A percentile compares a stretch with the other conserved stretches of the same genome.
phyloP scores from a whole-genome alignment of 495 filamentous ascomycete genomes.

The Xylaria bambusicola region DNA sequence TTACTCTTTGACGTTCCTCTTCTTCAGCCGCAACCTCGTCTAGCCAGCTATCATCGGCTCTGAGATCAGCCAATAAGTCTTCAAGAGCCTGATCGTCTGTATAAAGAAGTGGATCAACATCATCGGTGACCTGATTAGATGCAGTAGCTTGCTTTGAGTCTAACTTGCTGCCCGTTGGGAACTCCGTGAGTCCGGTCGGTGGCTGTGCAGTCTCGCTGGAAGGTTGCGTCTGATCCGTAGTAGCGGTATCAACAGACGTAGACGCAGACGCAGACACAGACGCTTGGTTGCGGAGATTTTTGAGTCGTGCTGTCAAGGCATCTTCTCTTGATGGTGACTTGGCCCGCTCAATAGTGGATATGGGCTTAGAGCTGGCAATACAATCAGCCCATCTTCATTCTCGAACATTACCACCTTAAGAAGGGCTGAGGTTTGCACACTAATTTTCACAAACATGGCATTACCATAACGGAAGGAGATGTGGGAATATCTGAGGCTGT shows the following conservation, averaged over 20 bases:
- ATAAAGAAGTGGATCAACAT: conserved; percentile 23
- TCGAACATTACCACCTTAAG: too few species aligned
- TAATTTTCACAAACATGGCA: background rate
- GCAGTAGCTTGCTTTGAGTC: conserved; percentile 19
- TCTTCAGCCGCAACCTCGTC: conserved; percentile 29
- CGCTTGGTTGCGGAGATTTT: conserved; percentile 39
- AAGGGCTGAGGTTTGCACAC: background rate
- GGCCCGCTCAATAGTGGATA: conserved; percentile 27
- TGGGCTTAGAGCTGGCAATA: conserved; percentile 16
- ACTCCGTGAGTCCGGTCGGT: background rate
- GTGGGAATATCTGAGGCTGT: conserved; percentile 11
- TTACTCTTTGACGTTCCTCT: conserved; percentile 30
- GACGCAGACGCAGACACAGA: conserved; percentile 21
- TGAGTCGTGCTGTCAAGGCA: conserved; percentile 44
- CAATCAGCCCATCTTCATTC: conserved; percentile 19
- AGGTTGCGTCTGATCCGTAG: background rate
- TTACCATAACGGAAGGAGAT: background rate
- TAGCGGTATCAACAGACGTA: conserved; percentile 12
- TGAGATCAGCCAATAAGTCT: conserved; percentile 40
- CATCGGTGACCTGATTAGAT: conserved; percentile 13
- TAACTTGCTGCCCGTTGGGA: conserved; percentile 11
- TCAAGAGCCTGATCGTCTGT: conserved; percentile 40
- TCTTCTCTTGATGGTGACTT: conserved; percentile 43
- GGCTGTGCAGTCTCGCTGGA: conserved; percentile 11
- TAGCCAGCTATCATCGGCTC: conserved; percentile 30